Evolutionary conservation across 352 stramenopile species (phyloP).

Genomic region (Albugo candida): DNA sequence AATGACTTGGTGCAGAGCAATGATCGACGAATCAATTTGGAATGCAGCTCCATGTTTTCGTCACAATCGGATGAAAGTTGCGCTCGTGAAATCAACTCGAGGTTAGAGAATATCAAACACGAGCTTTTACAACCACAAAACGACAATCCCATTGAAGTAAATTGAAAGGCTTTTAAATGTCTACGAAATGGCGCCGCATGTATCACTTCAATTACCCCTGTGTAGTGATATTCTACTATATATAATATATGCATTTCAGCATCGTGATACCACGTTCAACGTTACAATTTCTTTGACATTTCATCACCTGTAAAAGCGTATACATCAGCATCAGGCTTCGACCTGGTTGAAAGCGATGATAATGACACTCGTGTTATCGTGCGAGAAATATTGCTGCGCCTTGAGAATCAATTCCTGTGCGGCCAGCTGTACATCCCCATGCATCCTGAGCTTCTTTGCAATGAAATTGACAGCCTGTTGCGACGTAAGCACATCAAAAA

Average conservation of each 20-base stretch:
- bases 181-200: neutral
- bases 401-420: slow-evolving; percentile 77
- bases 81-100: too few species aligned
- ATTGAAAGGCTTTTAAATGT: too few species aligned
- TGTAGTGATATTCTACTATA: neutral
- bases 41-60: too few species aligned
- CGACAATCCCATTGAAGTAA: too few species aligned
- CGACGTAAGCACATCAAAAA: slow-evolving; percentile 82
- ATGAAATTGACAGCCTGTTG: slow-evolving; percentile 85
- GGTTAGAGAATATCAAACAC: too few species aligned
- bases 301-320: slow-evolving; percentile 9
- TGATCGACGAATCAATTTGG: too few species aligned
- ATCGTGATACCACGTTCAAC: neutral
- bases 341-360: slow-evolving; percentile 71
- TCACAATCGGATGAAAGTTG: too few species aligned
- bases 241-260: neutral
- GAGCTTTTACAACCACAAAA: too few species aligned
- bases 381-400: slow-evolving; percentile 72
- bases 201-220: neutral
- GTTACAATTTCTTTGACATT: slow-evolving; percentile 6
- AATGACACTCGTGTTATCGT: slow-evolving; percentile 83
- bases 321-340: neutral
- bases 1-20: too few species aligned
- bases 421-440: slow-evolving; percentile 78
- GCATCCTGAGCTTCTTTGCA: slow-evolving; percentile 60